Conservation (phyloP, 331 rosid genomes). For the Malus hybrid region DNA sequence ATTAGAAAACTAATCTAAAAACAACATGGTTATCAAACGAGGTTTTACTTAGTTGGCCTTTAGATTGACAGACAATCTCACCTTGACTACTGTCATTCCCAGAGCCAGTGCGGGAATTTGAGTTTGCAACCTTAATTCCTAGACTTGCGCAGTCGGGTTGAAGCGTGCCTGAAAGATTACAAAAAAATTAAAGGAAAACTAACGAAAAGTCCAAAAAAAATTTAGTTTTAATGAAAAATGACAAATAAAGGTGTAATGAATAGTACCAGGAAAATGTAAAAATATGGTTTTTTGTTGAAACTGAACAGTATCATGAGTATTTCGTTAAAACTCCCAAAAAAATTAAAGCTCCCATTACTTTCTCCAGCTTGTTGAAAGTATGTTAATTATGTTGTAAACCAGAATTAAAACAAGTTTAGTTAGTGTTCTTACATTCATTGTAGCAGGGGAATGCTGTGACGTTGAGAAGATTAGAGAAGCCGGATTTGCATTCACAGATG, state of each 20-base stretch:
- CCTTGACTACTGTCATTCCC: neutral
- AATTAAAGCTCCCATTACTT: neutral
- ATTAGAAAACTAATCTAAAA: neutral
- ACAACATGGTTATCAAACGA: no score
- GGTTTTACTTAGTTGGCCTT: neutral
- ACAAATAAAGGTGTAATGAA: no score
- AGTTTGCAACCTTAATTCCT: conserved; percentile 56
- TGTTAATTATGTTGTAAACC: neutral
- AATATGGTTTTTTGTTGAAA: no score
- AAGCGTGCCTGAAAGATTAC: conserved; percentile 47
- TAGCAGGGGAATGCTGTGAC: conserved; percentile 65
- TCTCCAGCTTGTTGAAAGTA: neutral
- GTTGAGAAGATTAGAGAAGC: conserved; percentile 55
- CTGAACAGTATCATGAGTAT: no score
- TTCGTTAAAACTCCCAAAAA: neutral
- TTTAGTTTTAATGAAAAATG: no score
- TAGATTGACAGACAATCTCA: neutral
- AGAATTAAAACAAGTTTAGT: neutral
- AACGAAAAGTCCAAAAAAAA: no score
- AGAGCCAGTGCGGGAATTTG: neutral
- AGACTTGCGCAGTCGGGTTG: conserved; percentile 68
- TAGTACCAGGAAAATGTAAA: no score
- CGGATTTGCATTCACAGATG: conserved; percentile 44
- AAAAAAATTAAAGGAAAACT: no score
- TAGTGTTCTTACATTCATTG: conserved; percentile 47